phyloP scores from a whole-genome alignment of 1,284 basidiomycete species.

The Papiliotrema laurentii region DNA sequence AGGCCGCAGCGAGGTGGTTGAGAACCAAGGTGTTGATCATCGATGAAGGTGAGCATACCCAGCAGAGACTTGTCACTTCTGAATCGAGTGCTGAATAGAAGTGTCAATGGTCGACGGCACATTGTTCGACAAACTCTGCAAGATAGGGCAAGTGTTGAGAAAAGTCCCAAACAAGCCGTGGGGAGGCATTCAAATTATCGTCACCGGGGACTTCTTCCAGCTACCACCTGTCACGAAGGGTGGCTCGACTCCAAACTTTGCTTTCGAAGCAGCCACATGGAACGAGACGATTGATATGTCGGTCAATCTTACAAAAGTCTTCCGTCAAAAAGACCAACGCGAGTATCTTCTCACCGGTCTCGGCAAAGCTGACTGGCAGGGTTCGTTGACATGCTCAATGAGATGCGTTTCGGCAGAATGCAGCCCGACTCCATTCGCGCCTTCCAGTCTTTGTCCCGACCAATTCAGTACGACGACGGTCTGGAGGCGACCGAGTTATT shows the following conservation, averaged over 20 bases:
- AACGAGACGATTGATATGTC: conserved; percentile 66
- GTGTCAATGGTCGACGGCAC: conserved; percentile 97
- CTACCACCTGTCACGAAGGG: conserved; percentile 80
- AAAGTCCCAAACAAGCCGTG: conserved; percentile 64
- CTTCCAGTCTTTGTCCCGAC: conserved; percentile 61
- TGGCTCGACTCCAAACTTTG: conserved; percentile 57
- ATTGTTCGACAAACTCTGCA: conserved; percentile 53
- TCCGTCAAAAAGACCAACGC: conserved; percentile 60
- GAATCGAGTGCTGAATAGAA: conserved; percentile 50
- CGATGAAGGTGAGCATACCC: conserved; percentile 75
- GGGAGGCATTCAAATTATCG: conserved; percentile 91
- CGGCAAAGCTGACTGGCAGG: conserved; percentile 49
- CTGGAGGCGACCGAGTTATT: conserved; percentile 80
- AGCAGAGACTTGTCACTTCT: neutral
- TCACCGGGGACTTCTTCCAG: conserved; percentile 97
- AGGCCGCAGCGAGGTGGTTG: conserved; percentile 64
- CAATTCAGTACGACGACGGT: conserved; percentile 59
- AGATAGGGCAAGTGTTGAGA: conserved; percentile 50
- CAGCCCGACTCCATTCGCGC: conserved; percentile 55
- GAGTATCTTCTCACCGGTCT: conserved; percentile 10
- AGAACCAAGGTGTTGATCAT: conserved; percentile 79
- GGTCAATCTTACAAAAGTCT: conserved; percentile 85
- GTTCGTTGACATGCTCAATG: conserved; percentile 85
- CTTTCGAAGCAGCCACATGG: conserved; percentile 88
- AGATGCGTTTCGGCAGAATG: conserved; percentile 78